phyloP scores from a whole-genome alignment of 129 eudicot genomes.

The Chrysanthemum lavandulifolium region DNA sequence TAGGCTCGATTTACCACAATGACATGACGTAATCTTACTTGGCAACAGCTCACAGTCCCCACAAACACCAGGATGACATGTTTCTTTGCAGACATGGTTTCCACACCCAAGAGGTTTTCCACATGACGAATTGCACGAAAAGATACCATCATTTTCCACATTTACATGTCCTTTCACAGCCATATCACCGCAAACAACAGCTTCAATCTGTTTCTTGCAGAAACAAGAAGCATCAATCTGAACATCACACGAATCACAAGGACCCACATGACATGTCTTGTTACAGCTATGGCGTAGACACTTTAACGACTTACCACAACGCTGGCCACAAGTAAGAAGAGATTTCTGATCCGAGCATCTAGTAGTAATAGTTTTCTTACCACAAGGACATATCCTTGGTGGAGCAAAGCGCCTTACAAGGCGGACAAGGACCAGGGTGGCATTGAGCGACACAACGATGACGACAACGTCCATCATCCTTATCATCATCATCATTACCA shows the following conservation, averaged over 20 bases:
- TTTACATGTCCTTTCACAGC: constrained; percentile 65
- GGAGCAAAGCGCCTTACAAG: constrained; percentile 98
- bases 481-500: constrained; percentile 25
- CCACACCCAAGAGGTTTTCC: constrained; percentile 71
- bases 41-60: constrained; percentile 86
- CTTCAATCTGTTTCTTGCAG: constrained; percentile 72
- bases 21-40: constrained; percentile 62
- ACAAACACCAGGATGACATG: constrained; percentile 92
- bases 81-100: constrained; percentile 69
- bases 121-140: constrained; percentile 64
- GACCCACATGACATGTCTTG: constrained; percentile 71
- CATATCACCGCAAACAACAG: constrained; percentile 85
- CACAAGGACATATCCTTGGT: constrained; percentile 81
- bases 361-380: constrained; percentile 73
- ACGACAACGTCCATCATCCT: constrained; percentile 61
- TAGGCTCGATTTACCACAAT: constrained; percentile 79
- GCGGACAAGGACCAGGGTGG: constrained; percentile 98
- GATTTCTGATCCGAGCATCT: constrained; percentile 89
- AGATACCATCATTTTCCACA: constrained; percentile 67
- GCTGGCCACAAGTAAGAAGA: constrained; percentile 82
- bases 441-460: constrained; percentile 92
- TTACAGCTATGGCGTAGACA: constrained; percentile 83
- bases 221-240: constrained; percentile 73
- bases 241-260: constrained; percentile 75
- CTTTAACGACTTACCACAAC: constrained; percentile 61